Evolutionary conservation across 495 filamentous ascomycete genomes (phyloP).

Genomic region (Hyaloscypha variabilis): DNA sequence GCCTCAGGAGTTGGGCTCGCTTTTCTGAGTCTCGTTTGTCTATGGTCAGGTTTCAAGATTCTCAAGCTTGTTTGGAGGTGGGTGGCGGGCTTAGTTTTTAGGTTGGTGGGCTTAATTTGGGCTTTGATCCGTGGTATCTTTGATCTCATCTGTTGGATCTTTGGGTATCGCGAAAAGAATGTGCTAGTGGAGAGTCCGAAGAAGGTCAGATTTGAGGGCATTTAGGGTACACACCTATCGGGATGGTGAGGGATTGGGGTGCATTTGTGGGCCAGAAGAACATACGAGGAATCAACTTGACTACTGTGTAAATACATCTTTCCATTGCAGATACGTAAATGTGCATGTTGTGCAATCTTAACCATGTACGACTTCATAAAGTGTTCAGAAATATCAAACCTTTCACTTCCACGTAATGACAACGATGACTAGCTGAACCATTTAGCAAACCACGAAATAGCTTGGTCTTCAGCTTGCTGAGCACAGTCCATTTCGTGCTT

Average conservation of each 20-base stretch:
- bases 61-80: neutral
- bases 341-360: neutral
- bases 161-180: neutral
- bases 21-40: neutral
- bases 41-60: neutral
- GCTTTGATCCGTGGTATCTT: neutral
- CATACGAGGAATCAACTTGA: too few relatives aligned
- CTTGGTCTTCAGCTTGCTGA: slow-evolving; percentile 54
- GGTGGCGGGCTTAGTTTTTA: neutral
- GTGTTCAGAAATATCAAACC: neutral
- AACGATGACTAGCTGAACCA: slow-evolving; percentile 17
- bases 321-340: too few relatives aligned
- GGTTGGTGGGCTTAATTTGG: too few relatives aligned
- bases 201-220: neutral
- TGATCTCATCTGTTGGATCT: neutral
- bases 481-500: slow-evolving; percentile 47
- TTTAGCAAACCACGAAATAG: slow-evolving; percentile 51
- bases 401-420: neutral
- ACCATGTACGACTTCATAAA: too few relatives aligned
- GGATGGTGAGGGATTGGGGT: neutral
- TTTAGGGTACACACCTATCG: neutral
- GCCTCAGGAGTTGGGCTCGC: neutral
- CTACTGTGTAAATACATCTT: too few relatives aligned
- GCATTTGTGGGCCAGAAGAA: neutral
- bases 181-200: neutral